Conservation (phyloP, 129 eudicot species). For the Chrysanthemum lavandulifolium region DNA sequence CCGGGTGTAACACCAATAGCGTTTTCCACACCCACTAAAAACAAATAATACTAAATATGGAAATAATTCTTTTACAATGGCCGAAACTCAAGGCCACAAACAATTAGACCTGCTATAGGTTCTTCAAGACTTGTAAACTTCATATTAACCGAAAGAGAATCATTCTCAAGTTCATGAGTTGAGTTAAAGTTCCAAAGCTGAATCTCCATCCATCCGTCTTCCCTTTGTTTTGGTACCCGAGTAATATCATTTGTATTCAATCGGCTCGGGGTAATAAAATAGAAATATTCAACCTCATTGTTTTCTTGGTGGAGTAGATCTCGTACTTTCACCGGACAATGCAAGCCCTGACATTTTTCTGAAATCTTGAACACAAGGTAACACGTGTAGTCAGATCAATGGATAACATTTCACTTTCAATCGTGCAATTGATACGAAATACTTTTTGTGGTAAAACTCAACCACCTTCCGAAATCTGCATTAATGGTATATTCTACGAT, state of each 20-base stretch:
- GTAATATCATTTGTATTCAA: not conserved
- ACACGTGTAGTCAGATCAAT: not conserved
- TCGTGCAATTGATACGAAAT: not conserved
- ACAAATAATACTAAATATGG: no score
- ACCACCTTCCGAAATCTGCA: conserved; percentile 7
- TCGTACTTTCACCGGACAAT: not conserved
- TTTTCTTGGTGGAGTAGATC: not conserved
- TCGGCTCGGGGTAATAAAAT: not conserved
- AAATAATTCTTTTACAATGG: no score
- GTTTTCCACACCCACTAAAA: no score
- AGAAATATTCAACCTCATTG: not conserved
- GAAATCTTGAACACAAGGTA: not conserved
- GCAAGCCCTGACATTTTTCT: not conserved
- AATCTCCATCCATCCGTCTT: conserved; percentile 7
- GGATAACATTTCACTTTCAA: not conserved
- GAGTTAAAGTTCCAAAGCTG: not conserved
- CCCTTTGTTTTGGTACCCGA: not conserved
- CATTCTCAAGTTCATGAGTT: no score
- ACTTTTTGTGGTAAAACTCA: not conserved
- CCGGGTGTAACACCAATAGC: no score
- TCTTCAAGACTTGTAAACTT: no score
- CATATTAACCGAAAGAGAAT: no score
- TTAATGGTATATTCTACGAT: not conserved
- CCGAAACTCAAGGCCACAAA: no score
- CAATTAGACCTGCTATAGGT: no score